Percentiles rank a stretch among this genome's conserved stretches.
These are phyloP conservation scores for Talaromyces sp. DNA, from an alignment of 2,329 filamentous ascomycete species.

Conservation along the genomic window DNA sequence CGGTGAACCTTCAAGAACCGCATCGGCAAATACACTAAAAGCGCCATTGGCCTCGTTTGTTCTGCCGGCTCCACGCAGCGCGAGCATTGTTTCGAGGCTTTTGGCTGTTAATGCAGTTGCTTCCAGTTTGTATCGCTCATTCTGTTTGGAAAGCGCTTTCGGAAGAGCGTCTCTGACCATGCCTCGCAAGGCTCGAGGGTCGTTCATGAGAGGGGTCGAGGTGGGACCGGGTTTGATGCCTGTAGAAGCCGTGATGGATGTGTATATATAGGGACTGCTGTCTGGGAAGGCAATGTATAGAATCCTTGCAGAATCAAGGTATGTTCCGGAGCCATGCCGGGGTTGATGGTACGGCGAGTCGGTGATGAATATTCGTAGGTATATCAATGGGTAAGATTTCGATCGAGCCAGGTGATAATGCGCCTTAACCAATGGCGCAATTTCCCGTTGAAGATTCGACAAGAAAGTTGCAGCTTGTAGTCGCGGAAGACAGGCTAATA, in stretches of 20 bases:
- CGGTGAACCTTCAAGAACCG: constrained; percentile 50
- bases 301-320: constrained; percentile 62
- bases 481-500: constrained; percentile 53
- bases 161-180: constrained; percentile 76
- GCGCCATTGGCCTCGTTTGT: constrained; percentile 70
- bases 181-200: constrained; percentile 62
- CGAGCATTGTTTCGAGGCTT: constrained; percentile 66
- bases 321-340: constrained; percentile 34
- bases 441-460: constrained; percentile 67
- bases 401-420: constrained; percentile 79
- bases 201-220: constrained; percentile 27
- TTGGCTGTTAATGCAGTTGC: constrained; percentile 66
- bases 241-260: constrained; percentile 46
- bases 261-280: constrained; percentile 70
- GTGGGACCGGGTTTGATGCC: constrained; percentile 34
- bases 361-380: constrained; percentile 74
- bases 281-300: constrained; percentile 81
- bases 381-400: constrained; percentile 58
- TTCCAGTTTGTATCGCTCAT: constrained; percentile 66
- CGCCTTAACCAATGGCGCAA: constrained; percentile 74
- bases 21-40: constrained; percentile 74
- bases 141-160: constrained; percentile 72
- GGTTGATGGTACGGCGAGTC: constrained; percentile 72
- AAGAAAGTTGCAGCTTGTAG: constrained; percentile 80
- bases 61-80: constrained; percentile 65